Percentiles rank a stretch among this genome's conserved stretches.
phyloP scores from a whole-genome alignment of 148 eudicot genomes.

The Gaultheria prostrata region DNA sequence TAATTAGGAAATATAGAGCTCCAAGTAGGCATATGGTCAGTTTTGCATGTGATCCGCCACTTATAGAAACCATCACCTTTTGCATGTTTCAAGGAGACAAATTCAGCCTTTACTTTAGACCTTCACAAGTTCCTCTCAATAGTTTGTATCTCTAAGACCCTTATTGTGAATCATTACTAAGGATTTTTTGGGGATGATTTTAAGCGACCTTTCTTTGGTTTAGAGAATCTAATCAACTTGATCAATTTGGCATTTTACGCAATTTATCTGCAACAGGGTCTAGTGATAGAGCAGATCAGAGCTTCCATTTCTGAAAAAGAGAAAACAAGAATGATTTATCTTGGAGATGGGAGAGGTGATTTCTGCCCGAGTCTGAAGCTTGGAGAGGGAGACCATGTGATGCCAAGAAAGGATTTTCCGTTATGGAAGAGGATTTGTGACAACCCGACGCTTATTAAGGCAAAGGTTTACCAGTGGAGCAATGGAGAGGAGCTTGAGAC shows the following conservation, averaged over 20 bases:
- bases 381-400: constrained; percentile 50
- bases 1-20: too few relatives aligned
- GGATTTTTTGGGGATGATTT: neutral
- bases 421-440: constrained; percentile 42
- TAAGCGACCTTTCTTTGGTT: neutral
- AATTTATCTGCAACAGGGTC: constrained; percentile 43
- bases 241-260: neutral
- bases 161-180: too few relatives aligned
- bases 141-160: too few relatives aligned
- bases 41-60: too few relatives aligned
- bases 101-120: too few relatives aligned
- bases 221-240: neutral
- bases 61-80: too few relatives aligned
- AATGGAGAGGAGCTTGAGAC: constrained; percentile 60
- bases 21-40: too few relatives aligned
- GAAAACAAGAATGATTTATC: constrained; percentile 48
- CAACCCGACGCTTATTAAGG: constrained; percentile 46
- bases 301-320: constrained; percentile 26
- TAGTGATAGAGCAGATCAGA: constrained; percentile 50
- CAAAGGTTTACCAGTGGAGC: constrained; percentile 64
- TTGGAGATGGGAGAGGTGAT: constrained; percentile 89
- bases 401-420: constrained; percentile 73
- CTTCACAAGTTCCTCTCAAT: too few relatives aligned
- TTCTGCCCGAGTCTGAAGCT: constrained; percentile 80
- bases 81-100: too few relatives aligned